phyloP scores from a whole-genome alignment of 1,284 basidiomycete species.

The Leccinum huronense region DNA sequence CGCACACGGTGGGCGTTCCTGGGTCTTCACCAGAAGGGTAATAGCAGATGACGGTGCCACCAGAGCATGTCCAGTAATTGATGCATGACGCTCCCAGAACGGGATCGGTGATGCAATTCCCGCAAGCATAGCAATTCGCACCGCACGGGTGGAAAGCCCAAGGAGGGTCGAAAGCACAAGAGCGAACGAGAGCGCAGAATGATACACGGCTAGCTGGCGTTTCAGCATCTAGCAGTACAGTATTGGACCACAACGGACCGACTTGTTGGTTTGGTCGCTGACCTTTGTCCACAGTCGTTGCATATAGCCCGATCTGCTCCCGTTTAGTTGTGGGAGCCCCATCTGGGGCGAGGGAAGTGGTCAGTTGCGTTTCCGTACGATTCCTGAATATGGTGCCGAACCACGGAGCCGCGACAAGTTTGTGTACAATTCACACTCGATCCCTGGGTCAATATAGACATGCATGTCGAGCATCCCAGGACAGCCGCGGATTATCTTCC shows the following conservation, averaged over 20 bases:
- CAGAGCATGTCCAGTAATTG: constrained; percentile 22
- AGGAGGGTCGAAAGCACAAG: constrained; percentile 12
- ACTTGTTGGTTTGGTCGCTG: neutral
- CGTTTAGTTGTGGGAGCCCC: neutral
- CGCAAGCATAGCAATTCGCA: constrained; percentile 14
- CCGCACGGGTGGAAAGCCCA: constrained; percentile 10
- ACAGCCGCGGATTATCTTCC: no score
- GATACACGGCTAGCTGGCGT: neutral
- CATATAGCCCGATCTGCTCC: neutral
- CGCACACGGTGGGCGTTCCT: constrained; percentile 16
- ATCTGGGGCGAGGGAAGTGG: neutral
- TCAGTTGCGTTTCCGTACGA: neutral
- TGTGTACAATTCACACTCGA: neutral
- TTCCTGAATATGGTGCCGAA: neutral
- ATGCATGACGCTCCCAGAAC: constrained; percentile 15
- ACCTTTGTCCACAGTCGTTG: neutral
- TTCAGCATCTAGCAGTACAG: neutral
- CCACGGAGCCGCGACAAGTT: neutral
- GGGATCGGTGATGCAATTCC: constrained; percentile 12
- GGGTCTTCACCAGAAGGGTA: constrained; percentile 18
- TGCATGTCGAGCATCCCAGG: no score
- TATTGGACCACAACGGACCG: neutral
- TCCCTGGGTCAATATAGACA: no score
- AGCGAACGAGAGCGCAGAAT: constrained; percentile 1
- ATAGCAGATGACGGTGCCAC: constrained; percentile 16